phyloP scores from a whole-genome alignment of 176 grass and related monocot genomes.

The Triticum urartu region DNA sequence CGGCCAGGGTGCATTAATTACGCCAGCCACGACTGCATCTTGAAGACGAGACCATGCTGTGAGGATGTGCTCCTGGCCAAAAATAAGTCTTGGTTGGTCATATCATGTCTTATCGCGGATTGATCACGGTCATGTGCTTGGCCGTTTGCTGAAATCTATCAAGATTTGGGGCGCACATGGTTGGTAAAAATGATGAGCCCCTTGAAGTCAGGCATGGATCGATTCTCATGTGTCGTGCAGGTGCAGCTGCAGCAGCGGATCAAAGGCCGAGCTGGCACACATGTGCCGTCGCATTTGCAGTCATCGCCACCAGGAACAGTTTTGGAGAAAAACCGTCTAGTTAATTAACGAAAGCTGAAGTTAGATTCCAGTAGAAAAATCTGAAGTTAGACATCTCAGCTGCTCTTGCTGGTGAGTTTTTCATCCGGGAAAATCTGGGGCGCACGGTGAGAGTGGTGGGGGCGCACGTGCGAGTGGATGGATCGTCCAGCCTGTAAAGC shows the following conservation, averaged over 20 bases:
- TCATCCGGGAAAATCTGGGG: too few species aligned
- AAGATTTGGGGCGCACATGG: conserved; percentile 9
- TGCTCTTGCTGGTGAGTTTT: too few species aligned
- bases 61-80: neutral
- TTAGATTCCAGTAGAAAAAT: neutral
- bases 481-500: neutral
- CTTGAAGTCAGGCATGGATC: neutral
- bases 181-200: conserved; percentile 1
- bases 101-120: conserved; percentile 9
- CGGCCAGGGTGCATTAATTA: neutral
- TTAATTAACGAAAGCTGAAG: neutral
- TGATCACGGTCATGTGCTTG: conserved; percentile 12
- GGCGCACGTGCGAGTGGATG: conserved; percentile 10
- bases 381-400: neutral
- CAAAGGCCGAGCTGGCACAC: neutral
- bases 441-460: too few species aligned
- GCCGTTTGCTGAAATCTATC: neutral
- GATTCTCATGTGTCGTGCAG: neutral
- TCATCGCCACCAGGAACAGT: neutral
- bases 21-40: neutral
- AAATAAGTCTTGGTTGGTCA: neutral
- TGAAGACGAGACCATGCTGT: neutral
- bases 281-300: neutral
- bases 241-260: neutral
- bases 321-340: too few species aligned